Base-by-base conservation (phyloP, 106 monocot species). In the Allium cepa region DNA sequence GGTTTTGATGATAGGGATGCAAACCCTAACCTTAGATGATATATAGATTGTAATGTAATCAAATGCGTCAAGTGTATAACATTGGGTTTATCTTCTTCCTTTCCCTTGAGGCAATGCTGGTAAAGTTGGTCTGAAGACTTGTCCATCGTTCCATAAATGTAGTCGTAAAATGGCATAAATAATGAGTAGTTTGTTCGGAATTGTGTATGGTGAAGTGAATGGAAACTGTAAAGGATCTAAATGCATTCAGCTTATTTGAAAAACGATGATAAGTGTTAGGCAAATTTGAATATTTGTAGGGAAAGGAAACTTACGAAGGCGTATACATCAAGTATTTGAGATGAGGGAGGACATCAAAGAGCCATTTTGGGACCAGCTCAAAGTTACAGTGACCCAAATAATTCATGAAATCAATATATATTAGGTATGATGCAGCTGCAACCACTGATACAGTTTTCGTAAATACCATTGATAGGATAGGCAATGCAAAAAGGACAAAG, bases 371-470 rank as follows among this genome's bases (percentile, higher is more conserved):
- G 26, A 90, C 76, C 7, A 90, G 56, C 69, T 90, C 90, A 64
- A 90, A 85, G 78, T 90, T 90, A 80, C 90, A 90, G 73, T 90
- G 90, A 14, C 90, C 90, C 74, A 85, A 57, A 71, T 90, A 75
- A 73, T 85, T 90, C 85, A 90, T 90, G 73, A 90, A 81, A 69
- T 90, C 90, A 47, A 90, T 85, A 46, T 80, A 90, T 7, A 59
- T 18, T 7, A 83, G 18, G 52, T 90, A 90, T 10, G 55, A 65
- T 5, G 28, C 26, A 7, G 12, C 0, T 12, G 73, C 59, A 8
- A 53, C 9, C 10, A 85, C 36, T 36, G 36, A 36, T 2, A 15
- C 65, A 8, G 79, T 75, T 7, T 69, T 46, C 7, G 84, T 79
- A 36, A 75, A 26, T 8, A 58, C 68, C 22, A 60, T 52, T 17